A percentile compares a stretch with the other conserved stretches of the same genome.
Evolutionary conservation across 2,329 filamentous ascomycete species (phyloP).

Genomic region (Pseudofabraea citricarpa): DNA sequence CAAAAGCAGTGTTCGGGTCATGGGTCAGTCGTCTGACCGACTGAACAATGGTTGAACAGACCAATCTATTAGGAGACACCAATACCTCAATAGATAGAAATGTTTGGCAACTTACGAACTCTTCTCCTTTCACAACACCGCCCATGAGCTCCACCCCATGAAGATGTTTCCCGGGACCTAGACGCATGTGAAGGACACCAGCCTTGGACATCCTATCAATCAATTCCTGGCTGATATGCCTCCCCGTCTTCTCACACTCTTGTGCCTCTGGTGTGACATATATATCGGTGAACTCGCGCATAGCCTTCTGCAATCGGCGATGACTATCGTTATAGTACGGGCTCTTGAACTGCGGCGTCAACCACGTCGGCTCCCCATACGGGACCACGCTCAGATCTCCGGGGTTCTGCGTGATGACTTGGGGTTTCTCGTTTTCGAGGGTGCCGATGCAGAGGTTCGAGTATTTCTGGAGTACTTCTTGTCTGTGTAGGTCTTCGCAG

Average conservation of each 20-base stretch:
- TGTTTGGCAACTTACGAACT: too few relatives aligned
- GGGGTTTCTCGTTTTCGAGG: slow-evolving; percentile 67
- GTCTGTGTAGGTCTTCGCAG: slow-evolving; percentile 64
- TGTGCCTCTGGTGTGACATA: slow-evolving; percentile 71
- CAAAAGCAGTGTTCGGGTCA: too few relatives aligned
- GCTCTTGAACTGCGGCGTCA: slow-evolving; percentile 69
- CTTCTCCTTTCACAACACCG: slow-evolving; percentile 68
- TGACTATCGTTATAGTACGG: slow-evolving; percentile 81
- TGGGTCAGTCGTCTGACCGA: too few relatives aligned
- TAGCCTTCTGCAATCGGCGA: slow-evolving; percentile 59
- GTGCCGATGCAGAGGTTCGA: slow-evolving; percentile 69
- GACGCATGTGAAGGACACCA: slow-evolving; percentile 73
- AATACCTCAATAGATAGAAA: too few relatives aligned
- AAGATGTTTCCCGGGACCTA: slow-evolving; percentile 79
- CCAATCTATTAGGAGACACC: too few relatives aligned
- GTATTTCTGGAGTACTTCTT: slow-evolving; percentile 85
- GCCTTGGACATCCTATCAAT: slow-evolving; percentile 74
- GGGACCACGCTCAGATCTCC: slow-evolving; percentile 75
- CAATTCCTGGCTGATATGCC: slow-evolving; percentile 64
- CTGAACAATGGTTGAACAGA: too few relatives aligned
- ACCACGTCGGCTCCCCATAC: slow-evolving; percentile 82
- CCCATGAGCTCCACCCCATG: slow-evolving; percentile 64
- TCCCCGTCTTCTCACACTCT: slow-evolving; percentile 69
- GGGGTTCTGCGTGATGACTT: slow-evolving; percentile 63
- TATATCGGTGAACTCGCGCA: slow-evolving; percentile 68